Percentiles rank a stretch among this genome's conserved stretches.
Evolutionary conservation across 139 green algal genomes (phyloP).

Genomic region (Chlamydomonas schloesseri): DNA sequence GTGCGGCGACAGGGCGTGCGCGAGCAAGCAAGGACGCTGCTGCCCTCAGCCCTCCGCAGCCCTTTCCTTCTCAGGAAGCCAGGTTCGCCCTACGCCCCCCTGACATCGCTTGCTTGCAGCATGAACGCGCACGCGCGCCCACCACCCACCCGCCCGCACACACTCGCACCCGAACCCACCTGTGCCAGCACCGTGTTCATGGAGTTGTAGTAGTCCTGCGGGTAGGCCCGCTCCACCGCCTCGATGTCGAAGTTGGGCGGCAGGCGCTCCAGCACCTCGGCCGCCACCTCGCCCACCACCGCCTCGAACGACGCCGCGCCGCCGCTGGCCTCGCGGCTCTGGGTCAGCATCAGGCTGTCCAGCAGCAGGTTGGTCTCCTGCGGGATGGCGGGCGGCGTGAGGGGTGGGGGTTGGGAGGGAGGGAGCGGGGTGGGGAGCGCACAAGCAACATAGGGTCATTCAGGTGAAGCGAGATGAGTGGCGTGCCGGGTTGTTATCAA

Average conservation of each 20-base stretch:
- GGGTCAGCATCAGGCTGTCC: constrained; percentile 62
- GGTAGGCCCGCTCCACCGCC: constrained; percentile 69
- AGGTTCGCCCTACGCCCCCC: too few species aligned
- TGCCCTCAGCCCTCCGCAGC: too few species aligned
- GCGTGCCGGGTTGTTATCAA: too few species aligned
- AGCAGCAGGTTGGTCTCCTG: constrained; percentile 65
- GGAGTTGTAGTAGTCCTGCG: constrained; percentile 83
- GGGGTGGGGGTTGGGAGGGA: background rate
- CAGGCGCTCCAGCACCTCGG: constrained; percentile 70
- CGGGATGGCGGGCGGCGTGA: background rate
- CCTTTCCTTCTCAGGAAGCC: too few species aligned
- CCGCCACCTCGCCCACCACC: constrained; percentile 57
- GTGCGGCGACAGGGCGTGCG: too few species aligned
- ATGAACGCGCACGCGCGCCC: too few species aligned
- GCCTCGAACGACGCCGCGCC: constrained; percentile 52
- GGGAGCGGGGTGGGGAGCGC: constrained; percentile 41
- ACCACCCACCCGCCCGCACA: too few species aligned
- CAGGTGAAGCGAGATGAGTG: too few species aligned
- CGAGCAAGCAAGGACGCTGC: too few species aligned
- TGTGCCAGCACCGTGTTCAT: constrained; percentile 88
- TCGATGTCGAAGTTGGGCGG: constrained; percentile 79
- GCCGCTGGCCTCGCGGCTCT: constrained; percentile 48
- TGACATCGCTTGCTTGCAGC: too few species aligned
- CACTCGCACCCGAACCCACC: constrained; percentile 21
- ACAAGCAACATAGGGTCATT: too few species aligned